A percentile compares a stretch with the other conserved stretches of the same genome.
phyloP scores from a whole-genome alignment of 352 stramenopile genomes.

The Globisporangium barbulae region DNA sequence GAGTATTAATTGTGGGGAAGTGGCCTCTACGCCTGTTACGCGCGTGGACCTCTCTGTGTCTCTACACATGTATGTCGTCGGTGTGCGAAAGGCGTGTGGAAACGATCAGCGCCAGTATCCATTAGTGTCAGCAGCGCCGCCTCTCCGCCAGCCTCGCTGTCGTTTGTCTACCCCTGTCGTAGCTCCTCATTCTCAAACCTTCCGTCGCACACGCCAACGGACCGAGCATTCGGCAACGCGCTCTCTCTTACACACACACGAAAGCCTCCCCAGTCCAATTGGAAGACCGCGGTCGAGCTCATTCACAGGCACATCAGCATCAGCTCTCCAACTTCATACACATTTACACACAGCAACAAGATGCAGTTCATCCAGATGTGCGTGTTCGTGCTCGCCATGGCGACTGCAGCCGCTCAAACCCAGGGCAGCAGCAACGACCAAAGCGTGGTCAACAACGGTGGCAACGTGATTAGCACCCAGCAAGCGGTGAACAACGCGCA shows the following conservation, averaged over 20 bases:
- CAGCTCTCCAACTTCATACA: background rate
- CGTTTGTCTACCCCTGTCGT: background rate
- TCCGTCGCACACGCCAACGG: background rate
- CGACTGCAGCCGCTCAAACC: background rate
- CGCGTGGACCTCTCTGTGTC: background rate
- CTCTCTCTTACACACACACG: background rate
- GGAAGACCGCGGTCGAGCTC: constrained; percentile 5
- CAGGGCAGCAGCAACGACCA: constrained; percentile 1
- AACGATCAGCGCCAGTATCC: background rate
- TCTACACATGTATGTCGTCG: background rate
- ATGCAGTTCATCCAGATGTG: constrained; percentile 17
- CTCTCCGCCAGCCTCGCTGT: background rate
- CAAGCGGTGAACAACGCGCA: background rate
- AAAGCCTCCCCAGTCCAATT: background rate
- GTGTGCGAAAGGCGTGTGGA: background rate
- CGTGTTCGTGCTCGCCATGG: constrained; percentile 10
- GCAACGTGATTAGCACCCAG: background rate
- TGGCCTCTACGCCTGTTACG: background rate
- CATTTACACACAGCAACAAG: background rate
- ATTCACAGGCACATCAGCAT: constrained; percentile 1
- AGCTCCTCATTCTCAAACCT: constrained; percentile 2
- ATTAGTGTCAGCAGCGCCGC: background rate
- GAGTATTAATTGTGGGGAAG: too few relatives aligned
- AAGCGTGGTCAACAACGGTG: background rate
- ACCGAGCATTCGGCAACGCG: background rate